A percentile compares a stretch with the other conserved stretches of the same genome.
phyloP scores from a whole-genome alignment of 768 basidiomycete genomes.

The Pleurotus sapidus region DNA sequence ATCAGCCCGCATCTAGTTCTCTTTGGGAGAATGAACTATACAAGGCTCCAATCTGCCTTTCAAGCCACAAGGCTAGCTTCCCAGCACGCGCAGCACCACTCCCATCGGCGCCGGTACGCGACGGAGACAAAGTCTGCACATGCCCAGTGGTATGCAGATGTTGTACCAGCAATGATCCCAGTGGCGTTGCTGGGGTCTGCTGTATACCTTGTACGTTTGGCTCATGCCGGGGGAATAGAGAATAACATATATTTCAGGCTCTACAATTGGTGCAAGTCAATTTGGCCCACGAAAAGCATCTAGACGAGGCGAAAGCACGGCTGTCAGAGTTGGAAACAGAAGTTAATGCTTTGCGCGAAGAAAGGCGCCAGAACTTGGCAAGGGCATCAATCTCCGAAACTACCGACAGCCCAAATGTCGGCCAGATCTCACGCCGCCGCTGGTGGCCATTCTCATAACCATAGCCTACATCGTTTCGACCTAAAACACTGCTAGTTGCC shows the following conservation, averaged over 20 bases:
- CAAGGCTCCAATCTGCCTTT: slow-evolving; percentile 1
- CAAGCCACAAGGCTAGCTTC: slow-evolving; percentile 3
- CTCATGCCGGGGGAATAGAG: not conserved
- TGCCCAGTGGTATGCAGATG: slow-evolving; percentile 64
- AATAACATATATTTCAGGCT: slow-evolving; percentile 36
- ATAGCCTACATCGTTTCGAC: not conserved
- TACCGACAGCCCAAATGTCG: not conserved
- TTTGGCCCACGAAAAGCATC: slow-evolving; percentile 69
- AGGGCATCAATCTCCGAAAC: not conserved
- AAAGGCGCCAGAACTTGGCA: slow-evolving; percentile 13
- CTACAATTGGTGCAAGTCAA: slow-evolving; percentile 61
- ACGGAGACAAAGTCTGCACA: slow-evolving; percentile 41
- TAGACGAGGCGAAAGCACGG: slow-evolving; percentile 55
- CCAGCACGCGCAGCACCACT: slow-evolving; percentile 11
- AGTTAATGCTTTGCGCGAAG: slow-evolving; percentile 40
- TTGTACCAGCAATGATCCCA: slow-evolving; percentile 76
- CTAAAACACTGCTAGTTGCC: not conserved
- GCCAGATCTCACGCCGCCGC: slow-evolving; percentile 2
- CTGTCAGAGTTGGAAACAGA: slow-evolving; percentile 59
- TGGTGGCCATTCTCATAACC: slow-evolving; percentile 5
- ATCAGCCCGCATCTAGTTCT: not conserved
- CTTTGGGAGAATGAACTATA: not conserved
- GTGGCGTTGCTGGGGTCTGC: slow-evolving; percentile 76
- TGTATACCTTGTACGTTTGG: slow-evolving; percentile 60
- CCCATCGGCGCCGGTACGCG: slow-evolving; percentile 5